A percentile compares a stretch with the other conserved stretches of the same genome.
Conservation (phyloP, 2,329 filamentous ascomycete species). For the Monilinia polystroma region DNA sequence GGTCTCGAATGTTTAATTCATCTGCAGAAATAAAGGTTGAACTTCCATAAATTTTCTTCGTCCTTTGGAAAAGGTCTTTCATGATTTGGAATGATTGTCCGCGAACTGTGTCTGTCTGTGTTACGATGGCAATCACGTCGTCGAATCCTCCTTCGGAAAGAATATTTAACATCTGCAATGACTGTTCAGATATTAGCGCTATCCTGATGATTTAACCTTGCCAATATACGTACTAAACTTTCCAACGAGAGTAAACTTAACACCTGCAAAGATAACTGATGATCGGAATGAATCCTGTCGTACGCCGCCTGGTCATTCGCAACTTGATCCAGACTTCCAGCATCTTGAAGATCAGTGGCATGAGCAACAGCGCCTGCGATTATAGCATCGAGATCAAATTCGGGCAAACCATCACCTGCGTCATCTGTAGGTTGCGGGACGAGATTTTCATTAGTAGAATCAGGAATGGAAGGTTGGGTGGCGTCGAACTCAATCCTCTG, state of each 20-base stretch:
- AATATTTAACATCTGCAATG: conserved; percentile 57
- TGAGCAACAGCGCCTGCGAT: conserved; percentile 13
- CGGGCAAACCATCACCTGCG: conserved; percentile 2
- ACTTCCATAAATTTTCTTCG: conserved; percentile 59
- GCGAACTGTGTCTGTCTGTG: conserved; percentile 53
- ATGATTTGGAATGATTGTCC: conserved; percentile 62
- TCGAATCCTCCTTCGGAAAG: conserved; percentile 56
- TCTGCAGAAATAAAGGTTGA: conserved; percentile 51
- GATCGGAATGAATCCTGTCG: conserved; percentile 29
- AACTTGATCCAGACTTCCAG: conserved; percentile 5
- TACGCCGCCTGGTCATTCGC: neutral
- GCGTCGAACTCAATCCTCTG: conserved; percentile 24
- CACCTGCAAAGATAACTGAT: conserved; percentile 47
- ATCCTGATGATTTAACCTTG: conserved; percentile 5
- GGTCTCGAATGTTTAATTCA: conserved; percentile 52
- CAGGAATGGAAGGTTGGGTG: neutral
- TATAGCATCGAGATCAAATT: conserved; percentile 19
- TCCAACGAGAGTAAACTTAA: conserved; percentile 61
- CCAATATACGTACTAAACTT: conserved; percentile 50
- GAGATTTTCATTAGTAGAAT: neutral
- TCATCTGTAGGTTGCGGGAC: neutral
- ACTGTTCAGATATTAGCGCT: conserved; percentile 42
- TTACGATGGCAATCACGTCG: conserved; percentile 57
- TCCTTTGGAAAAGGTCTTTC: conserved; percentile 62
- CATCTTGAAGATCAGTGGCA: conserved; percentile 6